Percentiles rank a stretch among this genome's conserved stretches.
phyloP scores from a whole-genome alignment of 1,284 basidiomycete genomes.

The Melampsora americana region DNA sequence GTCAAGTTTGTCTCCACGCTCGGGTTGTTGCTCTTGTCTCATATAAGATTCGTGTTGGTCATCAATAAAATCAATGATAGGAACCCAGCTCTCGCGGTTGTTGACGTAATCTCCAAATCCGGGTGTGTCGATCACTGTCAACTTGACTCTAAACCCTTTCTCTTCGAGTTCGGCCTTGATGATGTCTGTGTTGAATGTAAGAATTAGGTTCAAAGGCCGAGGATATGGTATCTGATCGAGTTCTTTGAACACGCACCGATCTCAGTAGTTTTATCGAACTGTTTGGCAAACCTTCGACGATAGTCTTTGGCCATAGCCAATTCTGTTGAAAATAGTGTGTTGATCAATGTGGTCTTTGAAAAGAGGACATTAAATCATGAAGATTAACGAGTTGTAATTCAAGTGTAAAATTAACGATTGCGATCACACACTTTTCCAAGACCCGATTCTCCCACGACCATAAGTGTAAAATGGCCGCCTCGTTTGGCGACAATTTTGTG shows the following conservation, averaged over 20 bases:
- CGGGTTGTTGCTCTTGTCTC: conserved; percentile 98
- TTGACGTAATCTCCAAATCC: conserved; percentile 99
- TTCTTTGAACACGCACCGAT: conserved; percentile 49
- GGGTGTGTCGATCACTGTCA: conserved; percentile 96
- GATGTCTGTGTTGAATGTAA: conserved; percentile 49
- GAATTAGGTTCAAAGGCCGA: neutral
- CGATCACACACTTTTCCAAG: conserved; percentile 65
- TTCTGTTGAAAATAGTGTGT: conserved; percentile 98
- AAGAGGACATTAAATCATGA: neutral
- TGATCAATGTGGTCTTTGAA: conserved; percentile 76
- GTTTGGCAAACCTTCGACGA: conserved; percentile 83
- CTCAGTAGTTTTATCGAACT: conserved; percentile 98
- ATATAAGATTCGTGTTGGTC: conserved; percentile 99
- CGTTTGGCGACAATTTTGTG: conserved; percentile 73
- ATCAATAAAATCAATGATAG: conserved; percentile 98
- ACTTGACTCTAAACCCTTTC: conserved; percentile 98
- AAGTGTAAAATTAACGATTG: conserved; percentile 44
- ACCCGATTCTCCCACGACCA: conserved; percentile 94
- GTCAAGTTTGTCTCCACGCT: conserved; percentile 87
- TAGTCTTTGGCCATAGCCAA: conserved; percentile 90
- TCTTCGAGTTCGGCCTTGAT: conserved; percentile 80
- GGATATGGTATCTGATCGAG: no score
- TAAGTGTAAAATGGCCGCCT: conserved; percentile 96
- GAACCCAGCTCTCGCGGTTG: conserved; percentile 97
- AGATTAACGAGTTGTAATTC: neutral